Base-by-base conservation (phyloP, 768 basidiomycete genomes). In the Asterophora parasitica region DNA sequence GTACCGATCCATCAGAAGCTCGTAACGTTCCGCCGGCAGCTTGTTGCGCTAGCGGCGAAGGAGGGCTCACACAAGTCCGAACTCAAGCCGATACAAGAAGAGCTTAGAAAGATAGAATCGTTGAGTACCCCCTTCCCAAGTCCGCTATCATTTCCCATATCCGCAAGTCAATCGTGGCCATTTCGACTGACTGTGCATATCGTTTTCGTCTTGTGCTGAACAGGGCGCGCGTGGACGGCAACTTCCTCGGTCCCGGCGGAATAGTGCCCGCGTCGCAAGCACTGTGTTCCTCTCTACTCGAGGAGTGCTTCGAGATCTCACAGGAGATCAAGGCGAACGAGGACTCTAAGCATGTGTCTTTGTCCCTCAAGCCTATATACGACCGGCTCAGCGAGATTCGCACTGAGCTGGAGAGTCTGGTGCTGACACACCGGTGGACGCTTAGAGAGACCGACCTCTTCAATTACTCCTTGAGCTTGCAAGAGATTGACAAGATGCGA, bases 401-500 rank as follows among this genome's bases (percentile, higher is more conserved):
- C 45, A 72, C 79, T 6, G 90, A 97, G 64, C 74, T 99, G 44
- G 96, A 99, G 70, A 82, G 85, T 53, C 72, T 99, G 56, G 90
- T 88, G 26, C 73, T 98, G 55, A 98, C 96, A 0, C 96, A 95
- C 64, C 84, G 96, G 30, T 99, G 96, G 96, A 97, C 86, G 51
- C 71, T 99, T 46, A 76, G 94, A 35, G 96, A 99, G 74, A 92
- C 90, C 1, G 92, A 95, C 58, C 70, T 95, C 16, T 92, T 82
- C 77, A 97, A 92, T 66, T 98, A 95, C 66, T 90, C 91, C 16
- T 73, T 92, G 44, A 90, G 90, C 63, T 69, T 99, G 52, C 86
- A 93, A 60, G 94, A 98, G 65, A 94, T 99, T 33, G 96, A 99
- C 67, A 85, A 88, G 67, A 92, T 98, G 92, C 74, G 96, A 17